Evolutionary conservation across 1,139 yeast species (phyloP).

Genomic region (Nakaseomyces uthaithaninus): DNA sequence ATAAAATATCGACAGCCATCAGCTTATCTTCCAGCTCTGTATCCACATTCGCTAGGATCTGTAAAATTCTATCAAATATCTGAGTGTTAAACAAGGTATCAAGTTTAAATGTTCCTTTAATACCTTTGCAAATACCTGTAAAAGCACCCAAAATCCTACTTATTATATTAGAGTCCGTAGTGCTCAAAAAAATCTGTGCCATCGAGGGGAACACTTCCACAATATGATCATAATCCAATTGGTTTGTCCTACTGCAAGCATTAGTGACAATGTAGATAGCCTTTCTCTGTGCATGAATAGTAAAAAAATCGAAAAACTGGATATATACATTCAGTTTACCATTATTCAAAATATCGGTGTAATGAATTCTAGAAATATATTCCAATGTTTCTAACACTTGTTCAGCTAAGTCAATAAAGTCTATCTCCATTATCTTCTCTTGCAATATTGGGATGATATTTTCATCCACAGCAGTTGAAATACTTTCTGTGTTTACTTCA

Average conservation of each 20-base stretch:
- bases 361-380: constrained; percentile 51
- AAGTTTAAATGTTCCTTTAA: constrained; percentile 16
- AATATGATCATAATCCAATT: constrained; percentile 37
- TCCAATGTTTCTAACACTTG: constrained; percentile 78
- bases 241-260: constrained; percentile 49
- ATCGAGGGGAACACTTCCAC: constrained; percentile 55
- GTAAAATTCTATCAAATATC: constrained; percentile 18
- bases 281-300: constrained; percentile 82
- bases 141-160: constrained; percentile 20
- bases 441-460: constrained; percentile 64
- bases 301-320: constrained; percentile 76
- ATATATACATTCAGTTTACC: constrained; percentile 65
- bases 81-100: constrained; percentile 22
- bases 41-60: constrained; percentile 19
- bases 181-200: constrained; percentile 52
- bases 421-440: constrained; percentile 61
- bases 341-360: constrained; percentile 43
- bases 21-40: constrained; percentile 21
- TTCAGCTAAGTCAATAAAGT: constrained; percentile 85
- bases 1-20: constrained; percentile 25
- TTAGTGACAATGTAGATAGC: constrained; percentile 73
- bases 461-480: constrained; percentile 54
- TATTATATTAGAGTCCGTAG: constrained; percentile 39
- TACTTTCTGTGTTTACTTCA: constrained; percentile 65
- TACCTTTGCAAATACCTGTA: constrained; percentile 24